Percentiles rank a stretch among this genome's conserved stretches.
phyloP scores from a whole-genome alignment of 2,329 filamentous ascomycete genomes.

The Aspergillus calidoustus region DNA sequence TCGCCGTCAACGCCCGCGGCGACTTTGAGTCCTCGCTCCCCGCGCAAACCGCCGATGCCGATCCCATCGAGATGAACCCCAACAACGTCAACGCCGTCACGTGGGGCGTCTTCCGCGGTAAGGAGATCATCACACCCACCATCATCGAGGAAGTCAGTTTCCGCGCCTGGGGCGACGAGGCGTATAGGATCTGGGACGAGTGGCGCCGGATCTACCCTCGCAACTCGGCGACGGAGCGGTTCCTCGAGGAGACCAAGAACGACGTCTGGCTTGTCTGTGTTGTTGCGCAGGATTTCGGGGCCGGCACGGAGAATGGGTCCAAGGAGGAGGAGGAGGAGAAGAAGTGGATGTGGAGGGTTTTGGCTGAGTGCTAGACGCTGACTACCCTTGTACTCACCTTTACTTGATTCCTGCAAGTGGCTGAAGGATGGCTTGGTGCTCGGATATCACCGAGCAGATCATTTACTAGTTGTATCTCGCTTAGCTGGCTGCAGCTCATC shows the following conservation, averaged over 20 bases:
- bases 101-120: conserved; percentile 93
- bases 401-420: neutral
- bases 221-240: conserved; percentile 69
- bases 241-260: conserved; percentile 69
- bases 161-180: conserved; percentile 91
- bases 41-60: conserved; percentile 30
- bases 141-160: conserved; percentile 97
- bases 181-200: conserved; percentile 92
- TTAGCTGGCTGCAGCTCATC: neutral
- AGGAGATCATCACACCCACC: conserved; percentile 94
- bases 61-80: conserved; percentile 41
- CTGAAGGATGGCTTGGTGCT: neutral
- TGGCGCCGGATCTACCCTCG: conserved; percentile 89
- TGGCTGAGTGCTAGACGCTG: conserved; percentile 34
- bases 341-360: conserved; percentile 46
- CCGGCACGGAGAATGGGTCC: conserved; percentile 43
- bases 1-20: conserved; percentile 78
- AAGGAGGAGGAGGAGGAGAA: conserved; percentile 45
- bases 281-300: conserved; percentile 52
- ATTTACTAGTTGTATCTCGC: neutral
- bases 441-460: neutral
- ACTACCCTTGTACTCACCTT: neutral
- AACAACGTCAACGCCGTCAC: conserved; percentile 88
- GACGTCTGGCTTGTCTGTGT: conserved; percentile 87
- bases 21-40: conserved; percentile 70